Evolutionary conservation across 2,329 filamentous ascomycete species (phyloP), one percentile per base, ranked within the genome.

Genomic region (Chrysoporthe cubensis): DNA sequence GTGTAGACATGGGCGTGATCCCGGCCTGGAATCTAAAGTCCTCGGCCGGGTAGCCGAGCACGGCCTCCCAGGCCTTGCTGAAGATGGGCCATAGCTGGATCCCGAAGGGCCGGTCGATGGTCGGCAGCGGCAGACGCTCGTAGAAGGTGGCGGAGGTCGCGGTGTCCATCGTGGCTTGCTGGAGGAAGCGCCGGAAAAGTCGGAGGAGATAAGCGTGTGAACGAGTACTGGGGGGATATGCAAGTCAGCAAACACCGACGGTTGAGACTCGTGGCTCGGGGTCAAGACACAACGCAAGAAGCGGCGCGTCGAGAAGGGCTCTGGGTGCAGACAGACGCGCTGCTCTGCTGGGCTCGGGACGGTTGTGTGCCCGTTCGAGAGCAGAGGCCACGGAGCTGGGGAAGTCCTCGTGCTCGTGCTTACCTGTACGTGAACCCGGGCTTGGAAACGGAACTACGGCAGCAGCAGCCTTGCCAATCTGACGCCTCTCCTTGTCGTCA

Each of bases 51-150:
- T 95, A 97, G 76, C 95, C 95, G 68, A 87, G 86, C 72, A 93
- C 84, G 67, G 85, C 80, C 78, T 91, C 90, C 82, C 91, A 98
- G 74, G 85, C 90, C 84, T 94, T 93, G 83, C 91, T 91, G 87
- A 98, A 98, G 81, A 96, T 89, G 74, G 95, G 93, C 96, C 96
- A 98, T 80, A 97, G 83, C 71, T 92, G 86, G 73, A 98, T 84
- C 79, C 95, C 96, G 76, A 98, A 98, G 44, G 95, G 95, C 72
- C 92, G 89, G 79, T 97, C 94, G 80, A 98, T 85, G 71, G 93
- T 93, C 66, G 95, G 95, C 73, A 89, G 78, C 78, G 92, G 85
- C 70, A 89, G 75, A 74, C 85, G 80, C 76, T 86, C 83, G 80
- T 80, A 84, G 72, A 86, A 82, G 71, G 81, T 79, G 69, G 82